phyloP scores from a whole-genome alignment of 441 rosid species.

The Metrosideros polymorpha region DNA sequence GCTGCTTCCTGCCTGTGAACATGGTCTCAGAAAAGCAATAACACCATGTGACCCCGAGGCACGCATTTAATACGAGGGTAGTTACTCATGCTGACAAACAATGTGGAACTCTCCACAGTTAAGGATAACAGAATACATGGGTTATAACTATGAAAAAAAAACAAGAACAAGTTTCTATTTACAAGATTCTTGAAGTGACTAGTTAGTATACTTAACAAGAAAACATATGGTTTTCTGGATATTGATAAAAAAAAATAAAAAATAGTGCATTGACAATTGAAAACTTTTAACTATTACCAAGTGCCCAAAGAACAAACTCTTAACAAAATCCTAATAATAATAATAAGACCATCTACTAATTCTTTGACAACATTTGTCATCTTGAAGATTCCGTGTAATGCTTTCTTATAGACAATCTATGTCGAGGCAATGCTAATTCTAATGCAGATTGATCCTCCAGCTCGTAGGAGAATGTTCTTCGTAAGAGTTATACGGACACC shows the following conservation, averaged over 20 bases:
- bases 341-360: too few relatives aligned
- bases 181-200: not conserved
- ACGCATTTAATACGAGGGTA: not conserved
- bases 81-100: not conserved
- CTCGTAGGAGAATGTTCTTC: not conserved
- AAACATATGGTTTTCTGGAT: not conserved
- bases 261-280: not conserved
- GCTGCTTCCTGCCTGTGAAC: not conserved
- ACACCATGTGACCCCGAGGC: not conserved
- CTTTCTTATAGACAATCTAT: not conserved
- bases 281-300: too few relatives aligned
- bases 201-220: not conserved
- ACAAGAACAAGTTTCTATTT: not conserved
- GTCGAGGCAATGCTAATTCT: not conserved
- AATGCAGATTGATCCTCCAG: not conserved
- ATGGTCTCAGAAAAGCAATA: not conserved
- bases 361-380: not conserved
- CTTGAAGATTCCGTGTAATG: not conserved
- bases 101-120: not conserved
- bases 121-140: not conserved
- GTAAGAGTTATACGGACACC: not conserved
- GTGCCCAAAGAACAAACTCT: too few relatives aligned
- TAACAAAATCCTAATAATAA: too few relatives aligned
- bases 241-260: not conserved
- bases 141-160: not conserved